Evolutionary conservation across 1,284 basidiomycete genomes (phyloP), one percentile per base, ranked within the genome.

Genomic region (Fistulinella cinereoalba): DNA sequence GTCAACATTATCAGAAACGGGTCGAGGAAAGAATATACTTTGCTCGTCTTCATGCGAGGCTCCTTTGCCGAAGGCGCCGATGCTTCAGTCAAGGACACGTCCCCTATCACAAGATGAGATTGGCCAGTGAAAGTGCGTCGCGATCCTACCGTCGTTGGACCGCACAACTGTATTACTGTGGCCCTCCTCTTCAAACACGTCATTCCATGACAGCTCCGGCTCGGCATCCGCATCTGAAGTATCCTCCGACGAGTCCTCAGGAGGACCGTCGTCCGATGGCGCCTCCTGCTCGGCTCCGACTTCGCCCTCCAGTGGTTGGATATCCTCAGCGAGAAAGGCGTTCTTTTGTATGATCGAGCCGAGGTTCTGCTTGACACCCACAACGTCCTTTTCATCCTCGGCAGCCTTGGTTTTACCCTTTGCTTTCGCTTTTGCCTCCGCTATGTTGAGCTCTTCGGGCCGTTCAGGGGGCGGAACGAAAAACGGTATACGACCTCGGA

Each of bases 401-500:
- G 41, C 62, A 4, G 62, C 69, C 56, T 71, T 63, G 32, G 60
- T 60, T 56, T 69, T 65, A 38, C 55, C 59, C 48, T 67, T 66
- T 39, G 70, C 73, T 51, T 59, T 69, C 53, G 67, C 67, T 58
- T 79, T 83, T 48, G 74, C 80, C 67, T 87, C 85, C 11, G 69
- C 67, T 58, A 73, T 71, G 61, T 86, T 88, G 45, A 88, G 68
- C 53, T 81, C 83, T 51, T 83, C 82, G 11, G 84, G 64, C 40
- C 86, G 71, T 64, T 87, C 85, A 43, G 88, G 88, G 12, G 92
- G 91, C 10, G 85, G 64, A 19, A 91, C 89, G 57, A 92, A 94
- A 73, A 83, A 94, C 25, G 91, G 92, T 60, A 95, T 92, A 59
- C 94, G 89, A 21, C 97, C 97, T 45, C 97, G 78, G 50, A 97